Percentiles rank a stretch among this genome's conserved stretches.
These are phyloP conservation scores for Zygosaccharomyces pseudobailii DNA, from an alignment of 1,139 yeast genomes.

Conservation along the genomic window DNA sequence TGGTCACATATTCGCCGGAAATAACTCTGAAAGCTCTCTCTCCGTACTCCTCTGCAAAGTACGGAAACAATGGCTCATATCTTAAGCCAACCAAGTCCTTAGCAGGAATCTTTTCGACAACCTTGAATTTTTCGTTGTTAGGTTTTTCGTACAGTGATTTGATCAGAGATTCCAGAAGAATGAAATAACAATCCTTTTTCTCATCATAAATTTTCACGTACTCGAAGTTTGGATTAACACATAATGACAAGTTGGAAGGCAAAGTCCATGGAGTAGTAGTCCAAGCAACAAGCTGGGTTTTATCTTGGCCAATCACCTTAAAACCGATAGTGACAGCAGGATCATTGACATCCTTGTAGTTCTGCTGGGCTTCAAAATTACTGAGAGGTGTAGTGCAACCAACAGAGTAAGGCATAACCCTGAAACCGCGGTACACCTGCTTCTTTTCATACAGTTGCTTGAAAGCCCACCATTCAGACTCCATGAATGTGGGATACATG, in stretches of 20 bases:
- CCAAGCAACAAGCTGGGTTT: conserved; percentile 90
- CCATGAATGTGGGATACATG: conserved; percentile 92
- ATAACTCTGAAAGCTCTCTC: conserved; percentile 79
- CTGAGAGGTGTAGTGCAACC: conserved; percentile 96
- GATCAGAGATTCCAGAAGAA: conserved; percentile 75
- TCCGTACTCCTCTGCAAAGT: conserved; percentile 69
- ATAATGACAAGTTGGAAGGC: conserved; percentile 88
- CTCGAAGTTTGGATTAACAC: conserved; percentile 87
- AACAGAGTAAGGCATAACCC: conserved; percentile 98
- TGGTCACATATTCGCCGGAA: conserved; percentile 77
- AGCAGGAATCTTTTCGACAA: conserved; percentile 78
- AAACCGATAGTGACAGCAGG: conserved; percentile 95
- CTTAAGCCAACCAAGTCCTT: conserved; percentile 69
- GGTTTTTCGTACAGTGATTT: conserved; percentile 90
- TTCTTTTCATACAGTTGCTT: conserved; percentile 78
- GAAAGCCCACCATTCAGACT: conserved; percentile 99
- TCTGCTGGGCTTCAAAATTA: conserved; percentile 97
- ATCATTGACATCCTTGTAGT: conserved; percentile 93
- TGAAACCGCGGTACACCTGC: conserved; percentile 86
- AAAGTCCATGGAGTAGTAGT: conserved; percentile 99
- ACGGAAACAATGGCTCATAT: conserved; percentile 80
- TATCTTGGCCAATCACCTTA: conserved; percentile 73
- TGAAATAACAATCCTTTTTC: conserved; percentile 72
- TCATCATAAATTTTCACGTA: conserved; percentile 90
- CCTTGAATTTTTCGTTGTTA: conserved; percentile 77